Evolutionary conservation across 352 stramenopile genomes (phyloP).

Genomic region (Globisporangium recalcitrans): DNA sequence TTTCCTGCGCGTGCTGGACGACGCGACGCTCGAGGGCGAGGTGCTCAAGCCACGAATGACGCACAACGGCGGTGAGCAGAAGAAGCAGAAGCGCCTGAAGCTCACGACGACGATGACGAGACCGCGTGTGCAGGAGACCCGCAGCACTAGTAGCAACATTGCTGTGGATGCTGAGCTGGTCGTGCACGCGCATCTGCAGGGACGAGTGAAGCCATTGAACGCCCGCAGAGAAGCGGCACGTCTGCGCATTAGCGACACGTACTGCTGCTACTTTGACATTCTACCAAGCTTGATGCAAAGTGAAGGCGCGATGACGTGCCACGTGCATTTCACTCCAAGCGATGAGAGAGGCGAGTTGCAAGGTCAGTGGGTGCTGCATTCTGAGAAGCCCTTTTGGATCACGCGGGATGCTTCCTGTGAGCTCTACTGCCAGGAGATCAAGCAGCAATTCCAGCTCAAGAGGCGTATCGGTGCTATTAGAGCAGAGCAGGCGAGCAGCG

Average conservation of each 20-base stretch:
- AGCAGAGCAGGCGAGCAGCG: background rate
- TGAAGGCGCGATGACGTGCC: conserved; percentile 41
- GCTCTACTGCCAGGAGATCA: conserved; percentile 15
- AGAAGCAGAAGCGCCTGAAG: conserved; percentile 31
- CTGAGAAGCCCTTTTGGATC: conserved; percentile 18
- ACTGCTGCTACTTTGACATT: conserved; percentile 48
- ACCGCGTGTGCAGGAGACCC: background rate
- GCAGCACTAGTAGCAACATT: too few species aligned
- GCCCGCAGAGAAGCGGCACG: background rate
- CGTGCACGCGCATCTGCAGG: conserved; percentile 9
- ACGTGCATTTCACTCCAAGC: conserved; percentile 26
- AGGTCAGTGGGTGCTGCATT: conserved; percentile 6
- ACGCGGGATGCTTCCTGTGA: conserved; percentile 13
- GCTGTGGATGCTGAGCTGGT: background rate
- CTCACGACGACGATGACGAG: background rate
- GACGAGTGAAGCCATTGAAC: conserved; percentile 16
- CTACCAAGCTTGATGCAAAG: conserved; percentile 16
- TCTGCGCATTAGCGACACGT: conserved; percentile 17
- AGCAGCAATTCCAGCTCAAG: conserved; percentile 7
- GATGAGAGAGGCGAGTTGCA: background rate
- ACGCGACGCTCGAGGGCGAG: conserved; percentile 35
- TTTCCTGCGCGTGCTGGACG: conserved; percentile 31
- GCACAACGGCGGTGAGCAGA: background rate
- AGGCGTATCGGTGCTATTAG: background rate
- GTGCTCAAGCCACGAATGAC: conserved; percentile 18